A percentile compares a stretch with the other conserved stretches of the same genome.
Conservation (phyloP, 495 filamentous ascomycete genomes). For the Penicillium canariense region DNA sequence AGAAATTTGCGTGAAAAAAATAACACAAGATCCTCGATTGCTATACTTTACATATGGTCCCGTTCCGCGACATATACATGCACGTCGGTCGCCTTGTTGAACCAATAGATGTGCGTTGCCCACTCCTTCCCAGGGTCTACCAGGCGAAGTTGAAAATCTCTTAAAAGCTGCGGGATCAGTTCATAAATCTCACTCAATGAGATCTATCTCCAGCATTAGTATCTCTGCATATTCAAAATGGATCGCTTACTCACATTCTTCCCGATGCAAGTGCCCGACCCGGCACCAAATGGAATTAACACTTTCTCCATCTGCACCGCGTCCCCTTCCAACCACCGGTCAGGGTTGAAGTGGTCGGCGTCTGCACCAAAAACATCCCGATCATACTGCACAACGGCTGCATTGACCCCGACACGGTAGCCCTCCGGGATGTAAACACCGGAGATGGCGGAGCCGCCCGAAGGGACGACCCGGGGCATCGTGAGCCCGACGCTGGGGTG, state of each 20-base stretch:
- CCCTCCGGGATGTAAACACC: not conserved
- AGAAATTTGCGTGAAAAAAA: not conserved
- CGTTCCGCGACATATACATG: not conserved
- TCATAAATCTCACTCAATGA: constrained; percentile 23
- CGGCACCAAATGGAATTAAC: constrained; percentile 11
- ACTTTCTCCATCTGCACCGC: constrained; percentile 13
- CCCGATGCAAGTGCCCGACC: constrained; percentile 20
- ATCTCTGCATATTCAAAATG: not conserved
- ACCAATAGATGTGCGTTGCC: not conserved
- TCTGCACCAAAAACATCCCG: constrained; percentile 49
- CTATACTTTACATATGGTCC: too few relatives aligned
- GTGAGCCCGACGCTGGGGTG: not conserved
- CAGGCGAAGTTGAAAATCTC: not conserved
- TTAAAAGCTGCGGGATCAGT: constrained; percentile 18
- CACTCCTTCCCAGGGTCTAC: not conserved
- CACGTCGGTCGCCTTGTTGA: not conserved
- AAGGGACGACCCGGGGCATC: not conserved
- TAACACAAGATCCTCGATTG: too few relatives aligned
- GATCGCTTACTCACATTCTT: constrained; percentile 1
- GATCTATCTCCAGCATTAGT: not conserved
- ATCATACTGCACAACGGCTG: constrained; percentile 27
- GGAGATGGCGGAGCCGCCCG: not conserved
- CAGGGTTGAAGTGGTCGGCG: constrained; percentile 48
- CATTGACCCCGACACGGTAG: constrained; percentile 24
- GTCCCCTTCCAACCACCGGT: constrained; percentile 49